Evolutionary conservation across 2,329 filamentous ascomycete species (phyloP).

Genomic region (Calcarisporium arbuscula): DNA sequence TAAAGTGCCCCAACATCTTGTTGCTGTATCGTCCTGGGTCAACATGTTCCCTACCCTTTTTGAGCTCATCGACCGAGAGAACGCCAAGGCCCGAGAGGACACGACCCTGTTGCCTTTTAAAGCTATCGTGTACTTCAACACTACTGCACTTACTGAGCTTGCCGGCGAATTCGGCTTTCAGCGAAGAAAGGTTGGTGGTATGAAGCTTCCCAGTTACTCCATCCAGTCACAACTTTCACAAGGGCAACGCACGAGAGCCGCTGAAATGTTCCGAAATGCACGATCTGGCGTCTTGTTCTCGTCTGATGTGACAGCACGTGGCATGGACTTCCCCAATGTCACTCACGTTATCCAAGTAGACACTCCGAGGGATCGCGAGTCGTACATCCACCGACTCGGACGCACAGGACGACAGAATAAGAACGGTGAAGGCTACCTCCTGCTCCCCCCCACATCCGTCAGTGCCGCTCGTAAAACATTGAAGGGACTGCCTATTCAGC

Average conservation of each 20-base stretch:
- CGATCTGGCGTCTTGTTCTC: constrained; percentile 63
- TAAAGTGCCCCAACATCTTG: constrained; percentile 72
- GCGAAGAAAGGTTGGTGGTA: constrained; percentile 30
- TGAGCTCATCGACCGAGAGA: constrained; percentile 63
- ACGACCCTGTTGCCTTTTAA: constrained; percentile 64
- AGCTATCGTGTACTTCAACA: constrained; percentile 89
- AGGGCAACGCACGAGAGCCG: constrained; percentile 57
- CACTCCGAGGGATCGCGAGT: constrained; percentile 56
- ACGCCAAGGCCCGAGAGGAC: constrained; percentile 34
- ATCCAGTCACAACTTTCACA: constrained; percentile 82
- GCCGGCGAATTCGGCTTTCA: constrained; percentile 48
- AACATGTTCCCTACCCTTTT: constrained; percentile 72
- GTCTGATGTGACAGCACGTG: constrained; percentile 73
- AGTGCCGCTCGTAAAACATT: constrained; percentile 43
- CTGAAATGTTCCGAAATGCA: constrained; percentile 65
- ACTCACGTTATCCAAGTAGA: constrained; percentile 75
- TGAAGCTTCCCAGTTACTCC: constrained; percentile 33
- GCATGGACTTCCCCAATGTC: constrained; percentile 77
- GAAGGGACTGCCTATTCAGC: constrained; percentile 52
- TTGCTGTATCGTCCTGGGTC: constrained; percentile 60
- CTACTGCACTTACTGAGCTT: constrained; percentile 65
- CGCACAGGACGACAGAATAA: constrained; percentile 72
- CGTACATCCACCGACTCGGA: constrained; percentile 72
- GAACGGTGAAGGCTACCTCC: constrained; percentile 63
- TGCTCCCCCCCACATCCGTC: constrained; percentile 53